These are phyloP conservation scores for Brassica napus DNA, from an alignment of 345 rosid genomes.

Conservation along the genomic window DNA sequence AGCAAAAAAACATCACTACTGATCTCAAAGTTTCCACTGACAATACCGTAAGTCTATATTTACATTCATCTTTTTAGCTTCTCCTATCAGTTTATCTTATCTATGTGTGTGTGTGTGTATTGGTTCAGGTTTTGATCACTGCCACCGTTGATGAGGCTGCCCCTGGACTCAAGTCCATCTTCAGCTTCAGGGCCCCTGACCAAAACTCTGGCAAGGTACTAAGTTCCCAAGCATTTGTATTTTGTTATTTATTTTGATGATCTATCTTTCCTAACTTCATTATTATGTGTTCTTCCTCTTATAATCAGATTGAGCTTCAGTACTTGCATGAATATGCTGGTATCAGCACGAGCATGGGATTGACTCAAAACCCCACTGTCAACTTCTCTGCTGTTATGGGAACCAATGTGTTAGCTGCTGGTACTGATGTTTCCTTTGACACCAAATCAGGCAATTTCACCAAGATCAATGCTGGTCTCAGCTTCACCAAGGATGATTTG, in stretches of 20 bases:
- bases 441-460: constrained; percentile 74
- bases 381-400: constrained; percentile 88
- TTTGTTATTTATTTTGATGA: background rate
- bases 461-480: constrained; percentile 78
- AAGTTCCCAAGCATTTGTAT: background rate
- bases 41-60: constrained; percentile 58
- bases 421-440: constrained; percentile 81
- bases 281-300: background rate
- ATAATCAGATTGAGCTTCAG: constrained; percentile 75
- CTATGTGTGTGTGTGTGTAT: background rate
- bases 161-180: constrained; percentile 81
- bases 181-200: constrained; percentile 84
- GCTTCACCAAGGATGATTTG: constrained; percentile 65
- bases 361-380: constrained; percentile 76
- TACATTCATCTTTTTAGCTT: no score
- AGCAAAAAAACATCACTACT: constrained; percentile 79
- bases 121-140: constrained; percentile 65
- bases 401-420: constrained; percentile 55
- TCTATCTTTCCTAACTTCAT: background rate
- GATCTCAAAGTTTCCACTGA: constrained; percentile 79
- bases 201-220: constrained; percentile 92
- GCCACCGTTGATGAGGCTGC: constrained; percentile 84
- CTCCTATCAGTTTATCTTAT: background rate
- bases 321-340: constrained; percentile 87
- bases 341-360: constrained; percentile 74